phyloP scores from a whole-genome alignment of 164 flowering plant genomes.

The Malania oleifera region DNA sequence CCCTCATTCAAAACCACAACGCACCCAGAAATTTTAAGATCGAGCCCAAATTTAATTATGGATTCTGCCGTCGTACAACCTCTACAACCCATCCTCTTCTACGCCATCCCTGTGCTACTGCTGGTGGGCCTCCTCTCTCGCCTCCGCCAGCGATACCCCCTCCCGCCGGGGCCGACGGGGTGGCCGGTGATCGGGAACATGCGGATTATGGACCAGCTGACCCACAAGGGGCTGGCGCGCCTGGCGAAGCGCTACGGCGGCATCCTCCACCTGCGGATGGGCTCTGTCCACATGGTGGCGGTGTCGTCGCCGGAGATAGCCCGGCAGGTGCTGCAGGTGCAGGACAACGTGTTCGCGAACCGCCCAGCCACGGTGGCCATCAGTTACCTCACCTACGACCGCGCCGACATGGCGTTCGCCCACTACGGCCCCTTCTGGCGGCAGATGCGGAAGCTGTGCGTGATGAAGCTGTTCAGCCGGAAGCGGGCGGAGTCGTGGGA shows the following conservation, averaged over 20 bases:
- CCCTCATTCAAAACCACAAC: too few species aligned
- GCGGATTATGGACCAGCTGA: conserved; percentile 69
- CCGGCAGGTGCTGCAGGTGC: conserved; percentile 63
- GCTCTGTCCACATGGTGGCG: conserved; percentile 50
- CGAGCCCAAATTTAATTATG: too few species aligned
- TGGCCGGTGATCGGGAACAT: conserved; percentile 75
- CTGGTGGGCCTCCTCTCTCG: conserved; percentile 18
- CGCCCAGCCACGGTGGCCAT: conserved; percentile 70
- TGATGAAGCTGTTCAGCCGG: conserved; percentile 73
- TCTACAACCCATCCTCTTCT: conserved; percentile 12
- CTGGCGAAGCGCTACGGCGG: conserved; percentile 70
- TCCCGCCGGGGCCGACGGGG: conserved; percentile 76
- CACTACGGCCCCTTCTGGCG: conserved; percentile 93
- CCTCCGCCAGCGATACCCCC: conserved; percentile 31
- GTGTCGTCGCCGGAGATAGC: conserved; percentile 64
- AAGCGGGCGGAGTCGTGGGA: conserved; percentile 80
- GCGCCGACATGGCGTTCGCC: conserved; percentile 87
- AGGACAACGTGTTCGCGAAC: conserved; percentile 70
- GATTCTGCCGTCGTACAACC: conserved; percentile 15
- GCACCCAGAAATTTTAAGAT: too few species aligned
- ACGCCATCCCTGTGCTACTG: conserved; percentile 23
- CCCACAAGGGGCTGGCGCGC: conserved; percentile 76
- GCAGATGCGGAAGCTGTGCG: conserved; percentile 86
- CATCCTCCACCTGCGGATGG: conserved; percentile 52
- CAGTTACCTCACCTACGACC: conserved; percentile 63